Evolutionary conservation across 208 protist species (phyloP), one percentile per base, ranked within the genome.

Genomic region (Acanthamoeba healyi): DNA sequence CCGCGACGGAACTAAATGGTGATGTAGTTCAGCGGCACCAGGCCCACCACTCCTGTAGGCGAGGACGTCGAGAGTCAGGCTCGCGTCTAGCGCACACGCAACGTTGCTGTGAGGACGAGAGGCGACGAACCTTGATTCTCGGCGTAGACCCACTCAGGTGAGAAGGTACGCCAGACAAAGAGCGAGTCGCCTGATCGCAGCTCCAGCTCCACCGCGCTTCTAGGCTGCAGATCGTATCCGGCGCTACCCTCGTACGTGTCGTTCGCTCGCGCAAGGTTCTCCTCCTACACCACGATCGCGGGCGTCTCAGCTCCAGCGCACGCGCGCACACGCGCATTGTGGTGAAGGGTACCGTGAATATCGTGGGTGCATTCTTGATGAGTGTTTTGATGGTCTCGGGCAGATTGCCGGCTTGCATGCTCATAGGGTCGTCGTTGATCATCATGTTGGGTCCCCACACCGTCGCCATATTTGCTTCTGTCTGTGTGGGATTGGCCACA

Each of bases 381-480:
- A 92, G 24, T 14, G 24, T 72, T 12, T 92, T 67, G 29, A 74
- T 51, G 34, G 72, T 26, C 12, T 77, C 54, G 5, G 86, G 86
- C 3, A 92, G 24, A 24, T n/a, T 77, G 54, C 58, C 36, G 6
- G 56, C 19, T 26, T 92, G 86, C 86, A 92, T 92, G 46, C 26
- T n/a, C 86, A 92, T 92, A 12, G 86, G 86, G 40, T 92, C 86
- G n/a, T 46, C 38, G 36, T 7, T 72, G 1, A 38, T 12, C 32
- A 92, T 51, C 40, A 92, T 32, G 40, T 92, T 92, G 10, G 86
- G 86, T 34, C 86, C 86, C 86, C 86, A 92, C 54, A 92, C 86
- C 17, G 86, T 92, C 26, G 86, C 86, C 86, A 92, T 92, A 29
- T 92, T 92, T 2, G 86, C 46, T 44, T 92, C 86, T 5, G 34